Percentiles rank a stretch among this genome's conserved stretches.
Evolutionary conservation across 495 filamentous ascomycete species (phyloP).

Genomic region (Paragyromitra xinjiangensis): DNA sequence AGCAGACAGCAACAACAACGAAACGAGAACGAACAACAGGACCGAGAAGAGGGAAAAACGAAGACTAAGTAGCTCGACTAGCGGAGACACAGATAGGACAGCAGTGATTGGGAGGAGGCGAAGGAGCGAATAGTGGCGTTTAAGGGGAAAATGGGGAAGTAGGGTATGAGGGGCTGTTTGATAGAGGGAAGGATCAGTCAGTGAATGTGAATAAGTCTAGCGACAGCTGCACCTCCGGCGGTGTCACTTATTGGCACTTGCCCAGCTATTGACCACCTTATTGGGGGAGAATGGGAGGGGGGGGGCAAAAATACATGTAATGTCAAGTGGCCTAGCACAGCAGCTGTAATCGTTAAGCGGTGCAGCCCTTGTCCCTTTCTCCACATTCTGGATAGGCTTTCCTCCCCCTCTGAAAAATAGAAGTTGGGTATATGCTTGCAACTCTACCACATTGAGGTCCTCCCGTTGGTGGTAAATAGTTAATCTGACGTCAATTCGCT

Average conservation of each 20-base stretch:
- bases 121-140: slow-evolving; percentile 39
- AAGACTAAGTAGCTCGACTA: slow-evolving; percentile 47
- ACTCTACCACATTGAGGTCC: not conserved
- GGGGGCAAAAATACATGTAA: slow-evolving; percentile 24
- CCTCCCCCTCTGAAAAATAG: slow-evolving; percentile 22
- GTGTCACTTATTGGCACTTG: slow-evolving; percentile 32
- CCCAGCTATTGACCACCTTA: slow-evolving; percentile 27
- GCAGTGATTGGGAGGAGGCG: slow-evolving; percentile 14
- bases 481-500: slow-evolving; percentile 41
- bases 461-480: not conserved
- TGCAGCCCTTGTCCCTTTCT: slow-evolving; percentile 42
- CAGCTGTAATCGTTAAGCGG: slow-evolving; percentile 29
- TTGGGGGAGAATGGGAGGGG: slow-evolving; percentile 13
- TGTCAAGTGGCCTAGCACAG: slow-evolving; percentile 39
- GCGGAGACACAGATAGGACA: slow-evolving; percentile 6
- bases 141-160: slow-evolving; percentile 39
- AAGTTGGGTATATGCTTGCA: not conserved
- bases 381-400: slow-evolving; percentile 18
- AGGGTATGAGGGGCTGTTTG: slow-evolving; percentile 42
- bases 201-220: slow-evolving; percentile 41
- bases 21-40: slow-evolving; percentile 25
- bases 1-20: slow-evolving; percentile 6
- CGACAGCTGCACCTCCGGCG: slow-evolving; percentile 30
- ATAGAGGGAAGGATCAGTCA: slow-evolving; percentile 25
- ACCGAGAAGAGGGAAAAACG: slow-evolving; percentile 34